A percentile compares a stretch with the other conserved stretches of the same genome.
These are phyloP conservation scores for Diaporthe vexans DNA, from an alignment of 2,329 filamentous ascomycete species.

Conservation along the genomic window DNA sequence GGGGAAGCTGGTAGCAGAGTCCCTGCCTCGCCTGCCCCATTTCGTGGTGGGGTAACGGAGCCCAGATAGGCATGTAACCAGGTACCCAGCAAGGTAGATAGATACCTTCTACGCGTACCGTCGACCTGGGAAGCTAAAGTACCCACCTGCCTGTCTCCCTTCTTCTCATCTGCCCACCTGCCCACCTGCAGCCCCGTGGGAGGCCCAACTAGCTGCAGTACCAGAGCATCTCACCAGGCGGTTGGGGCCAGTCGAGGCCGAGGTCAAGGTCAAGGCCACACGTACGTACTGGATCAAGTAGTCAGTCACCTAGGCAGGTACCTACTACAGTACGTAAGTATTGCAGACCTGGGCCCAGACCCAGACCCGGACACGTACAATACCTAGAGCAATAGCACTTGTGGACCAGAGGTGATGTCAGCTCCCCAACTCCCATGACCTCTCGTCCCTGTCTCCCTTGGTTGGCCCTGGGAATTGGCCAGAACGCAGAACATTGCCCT, in stretches of 20 bases:
- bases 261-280: neutral
- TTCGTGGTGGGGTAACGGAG: slow-evolving; percentile 3
- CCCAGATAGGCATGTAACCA: too few relatives aligned
- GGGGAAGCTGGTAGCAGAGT: neutral
- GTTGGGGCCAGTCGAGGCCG: neutral
- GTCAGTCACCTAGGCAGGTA: too few relatives aligned
- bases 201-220: neutral
- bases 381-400: neutral
- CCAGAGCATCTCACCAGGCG: neutral
- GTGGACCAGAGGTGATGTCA: slow-evolving; percentile 23
- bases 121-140: neutral
- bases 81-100: neutral
- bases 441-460: slow-evolving; percentile 2
- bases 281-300: neutral
- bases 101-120: neutral
- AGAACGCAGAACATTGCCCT: neutral
- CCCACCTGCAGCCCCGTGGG: slow-evolving; percentile 13
- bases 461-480: neutral
- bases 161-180: neutral
- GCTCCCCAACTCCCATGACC: neutral
- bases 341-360: neutral
- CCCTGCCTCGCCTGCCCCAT: slow-evolving; percentile 8
- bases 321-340: too few relatives aligned
- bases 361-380: neutral
- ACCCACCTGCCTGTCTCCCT: neutral